phyloP scores from a whole-genome alignment of 768 basidiomycete genomes.

The Chiua virens region DNA sequence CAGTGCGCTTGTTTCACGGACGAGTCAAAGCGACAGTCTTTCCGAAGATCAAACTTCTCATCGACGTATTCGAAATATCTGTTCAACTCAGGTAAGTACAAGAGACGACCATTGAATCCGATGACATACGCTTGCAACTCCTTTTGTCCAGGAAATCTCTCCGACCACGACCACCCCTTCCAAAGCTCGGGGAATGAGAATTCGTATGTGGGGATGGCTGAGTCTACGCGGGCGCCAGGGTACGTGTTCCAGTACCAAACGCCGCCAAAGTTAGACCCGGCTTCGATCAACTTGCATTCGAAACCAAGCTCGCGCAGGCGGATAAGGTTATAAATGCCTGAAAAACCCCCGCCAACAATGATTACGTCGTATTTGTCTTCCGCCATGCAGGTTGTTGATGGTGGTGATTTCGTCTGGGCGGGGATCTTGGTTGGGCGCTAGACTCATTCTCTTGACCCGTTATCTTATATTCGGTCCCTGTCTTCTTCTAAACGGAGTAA shows the following conservation, averaged over 20 bases:
- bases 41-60: slow-evolving; percentile 10
- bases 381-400: not conserved
- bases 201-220: slow-evolving; percentile 8
- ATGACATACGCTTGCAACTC: slow-evolving; percentile 3
- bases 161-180: slow-evolving; percentile 11
- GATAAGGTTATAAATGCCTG: slow-evolving; percentile 8
- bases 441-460: too few relatives aligned
- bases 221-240: slow-evolving; percentile 12
- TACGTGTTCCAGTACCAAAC: slow-evolving; percentile 6
- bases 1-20: slow-evolving; percentile 9
- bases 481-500: too few relatives aligned
- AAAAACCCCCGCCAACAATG: slow-evolving; percentile 11
- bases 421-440: too few relatives aligned
- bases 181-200: slow-evolving; percentile 13
- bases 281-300: slow-evolving; percentile 11
- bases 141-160: slow-evolving; percentile 10
- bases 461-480: too few relatives aligned
- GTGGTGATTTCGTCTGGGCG: too few relatives aligned
- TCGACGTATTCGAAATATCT: slow-evolving; percentile 11
- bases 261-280: slow-evolving; percentile 9
- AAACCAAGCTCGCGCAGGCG: slow-evolving; percentile 7
- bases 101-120: not conserved
- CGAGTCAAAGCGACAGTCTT: slow-evolving; percentile 12
- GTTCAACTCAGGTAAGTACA: too few relatives aligned
- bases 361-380: slow-evolving; percentile 9